Conservation (phyloP, 352 stramenopile species). For the Nothophytophthora sp. region DNA sequence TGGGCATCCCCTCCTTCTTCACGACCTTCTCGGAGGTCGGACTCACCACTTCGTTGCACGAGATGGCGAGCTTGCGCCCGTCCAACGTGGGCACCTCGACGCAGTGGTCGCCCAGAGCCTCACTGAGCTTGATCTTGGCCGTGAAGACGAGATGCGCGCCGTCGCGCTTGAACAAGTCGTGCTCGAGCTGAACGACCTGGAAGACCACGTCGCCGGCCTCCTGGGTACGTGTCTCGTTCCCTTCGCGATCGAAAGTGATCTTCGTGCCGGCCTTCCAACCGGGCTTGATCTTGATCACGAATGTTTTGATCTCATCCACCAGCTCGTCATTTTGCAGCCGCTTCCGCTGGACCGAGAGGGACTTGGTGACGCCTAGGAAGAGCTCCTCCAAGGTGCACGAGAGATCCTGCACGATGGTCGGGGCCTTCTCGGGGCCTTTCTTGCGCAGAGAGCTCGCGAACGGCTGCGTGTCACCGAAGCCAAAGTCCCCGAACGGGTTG, state of each 20-base stretch:
- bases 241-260: conserved; percentile 95
- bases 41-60: conserved; percentile 93
- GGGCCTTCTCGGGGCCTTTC: conserved; percentile 66
- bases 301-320: conserved; percentile 78
- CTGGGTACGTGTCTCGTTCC: conserved; percentile 90
- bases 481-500: conserved; percentile 92
- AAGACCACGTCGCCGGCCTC: conserved; percentile 96
- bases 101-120: conserved; percentile 95
- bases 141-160: conserved; percentile 93
- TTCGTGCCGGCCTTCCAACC: conserved; percentile 95
- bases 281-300: conserved; percentile 91
- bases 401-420: conserved; percentile 71
- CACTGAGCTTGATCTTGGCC: conserved; percentile 94
- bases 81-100: conserved; percentile 96
- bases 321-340: conserved; percentile 76
- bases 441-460: conserved; percentile 84
- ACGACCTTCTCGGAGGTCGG: conserved; percentile 91
- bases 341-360: conserved; percentile 82
- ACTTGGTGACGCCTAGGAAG: conserved; percentile 90
- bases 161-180: conserved; percentile 90
- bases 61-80: conserved; percentile 92
- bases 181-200: conserved; percentile 82
- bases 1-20: conserved; percentile 95
- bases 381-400: conserved; percentile 92
- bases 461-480: conserved; percentile 85